These are phyloP conservation scores for Candida maesae DNA, from an alignment of 805 yeast genomes.

Conservation along the genomic window DNA sequence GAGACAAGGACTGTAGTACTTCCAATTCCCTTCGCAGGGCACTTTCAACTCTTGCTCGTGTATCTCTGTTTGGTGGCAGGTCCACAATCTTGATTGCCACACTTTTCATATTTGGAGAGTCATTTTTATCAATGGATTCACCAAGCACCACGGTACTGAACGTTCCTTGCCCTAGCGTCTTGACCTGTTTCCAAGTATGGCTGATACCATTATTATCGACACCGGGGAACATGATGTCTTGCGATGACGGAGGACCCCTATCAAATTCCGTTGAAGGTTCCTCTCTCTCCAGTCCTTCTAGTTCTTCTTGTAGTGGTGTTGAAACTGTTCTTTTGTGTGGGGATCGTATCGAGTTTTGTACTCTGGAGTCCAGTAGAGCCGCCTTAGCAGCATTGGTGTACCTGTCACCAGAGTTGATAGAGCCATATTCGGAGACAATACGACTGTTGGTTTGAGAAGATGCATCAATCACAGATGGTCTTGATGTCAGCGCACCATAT, in stretches of 20 bases:
- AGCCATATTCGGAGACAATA: conserved; percentile 37
- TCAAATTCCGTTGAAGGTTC: background rate
- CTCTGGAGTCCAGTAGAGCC: conserved; percentile 2
- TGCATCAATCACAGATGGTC: conserved; percentile 9
- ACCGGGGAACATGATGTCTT: conserved; percentile 14
- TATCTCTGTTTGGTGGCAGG: conserved; percentile 37
- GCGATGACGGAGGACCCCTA: background rate
- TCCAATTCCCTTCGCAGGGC: conserved; percentile 71
- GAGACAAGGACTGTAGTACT: conserved; percentile 51
- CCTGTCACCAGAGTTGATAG: conserved; percentile 17
- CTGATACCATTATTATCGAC: conserved; percentile 11
- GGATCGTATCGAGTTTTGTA: conserved; percentile 5
- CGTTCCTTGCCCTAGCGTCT: conserved; percentile 60
- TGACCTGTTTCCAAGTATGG: conserved; percentile 32
- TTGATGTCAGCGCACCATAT: conserved; percentile 19
- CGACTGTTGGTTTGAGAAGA: conserved; percentile 16
- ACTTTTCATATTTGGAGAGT: conserved; percentile 14
- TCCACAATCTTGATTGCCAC: conserved; percentile 73
- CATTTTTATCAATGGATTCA: conserved; percentile 24
- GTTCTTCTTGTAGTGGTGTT: conserved; percentile 9
- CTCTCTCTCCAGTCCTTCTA: conserved; percentile 13
- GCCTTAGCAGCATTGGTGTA: conserved; percentile 4
- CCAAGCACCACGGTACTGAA: conserved; percentile 64
- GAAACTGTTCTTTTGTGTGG: conserved; percentile 22
- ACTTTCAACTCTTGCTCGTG: conserved; percentile 51